Conservation (phyloP, 306 rosid genomes). For the Rosa persica region DNA sequence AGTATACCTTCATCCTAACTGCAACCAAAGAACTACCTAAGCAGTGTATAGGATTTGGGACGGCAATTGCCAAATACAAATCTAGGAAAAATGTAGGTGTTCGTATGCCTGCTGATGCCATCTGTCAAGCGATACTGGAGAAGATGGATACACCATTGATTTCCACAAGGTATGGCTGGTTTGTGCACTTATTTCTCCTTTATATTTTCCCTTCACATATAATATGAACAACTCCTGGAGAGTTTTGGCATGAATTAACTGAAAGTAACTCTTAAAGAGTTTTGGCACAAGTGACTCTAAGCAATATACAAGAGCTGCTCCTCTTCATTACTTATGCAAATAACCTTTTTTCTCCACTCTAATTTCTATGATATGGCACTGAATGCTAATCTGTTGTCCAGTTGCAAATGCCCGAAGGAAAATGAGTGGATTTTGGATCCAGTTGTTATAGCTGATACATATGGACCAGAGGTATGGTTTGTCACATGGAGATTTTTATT, state of each 20-base stretch:
- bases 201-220: neutral
- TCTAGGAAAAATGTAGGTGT: slow-evolving; percentile 82
- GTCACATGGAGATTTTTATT: slow-evolving; percentile 13
- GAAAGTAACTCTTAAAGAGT: neutral
- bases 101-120: slow-evolving; percentile 82
- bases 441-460: slow-evolving; percentile 73
- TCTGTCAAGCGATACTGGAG: slow-evolving; percentile 79
- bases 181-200: neutral
- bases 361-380: neutral
- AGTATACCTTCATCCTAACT: slow-evolving; percentile 90
- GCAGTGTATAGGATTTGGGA: slow-evolving; percentile 78
- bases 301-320: neutral
- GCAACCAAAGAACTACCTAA: slow-evolving; percentile 93
- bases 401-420: slow-evolving; percentile 72
- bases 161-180: slow-evolving; percentile 67
- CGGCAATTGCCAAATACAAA: slow-evolving; percentile 63
- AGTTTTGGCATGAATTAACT: neutral
- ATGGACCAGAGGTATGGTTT: slow-evolving; percentile 77
- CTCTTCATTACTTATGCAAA: slow-evolving; percentile 7
- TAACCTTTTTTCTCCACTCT: slow-evolving; percentile 14
- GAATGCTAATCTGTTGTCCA: slow-evolving; percentile 34
- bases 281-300: neutral
- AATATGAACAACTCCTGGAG: neutral
- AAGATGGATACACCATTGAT: slow-evolving; percentile 79
- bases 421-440: slow-evolving; percentile 92